These are phyloP conservation scores for Fusarium subglutinans DNA, from an alignment of 2,329 filamentous ascomycete genomes.

Conservation along the genomic window DNA sequence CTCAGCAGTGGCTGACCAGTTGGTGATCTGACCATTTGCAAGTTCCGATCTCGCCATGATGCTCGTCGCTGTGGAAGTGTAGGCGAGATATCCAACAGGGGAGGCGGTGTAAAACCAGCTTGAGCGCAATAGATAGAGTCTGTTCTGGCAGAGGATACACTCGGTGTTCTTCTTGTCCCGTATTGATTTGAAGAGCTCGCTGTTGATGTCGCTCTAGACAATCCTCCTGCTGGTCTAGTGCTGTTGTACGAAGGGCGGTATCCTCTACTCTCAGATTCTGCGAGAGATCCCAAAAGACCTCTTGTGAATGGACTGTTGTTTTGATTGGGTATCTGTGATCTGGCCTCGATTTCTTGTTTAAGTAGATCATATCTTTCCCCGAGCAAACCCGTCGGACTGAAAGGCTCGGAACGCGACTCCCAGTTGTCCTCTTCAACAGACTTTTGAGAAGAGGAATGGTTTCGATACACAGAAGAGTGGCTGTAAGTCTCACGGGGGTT, in stretches of 20 bases:
- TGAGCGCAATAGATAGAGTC: slow-evolving; percentile 10
- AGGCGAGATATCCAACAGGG: not conserved
- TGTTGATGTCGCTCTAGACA: not conserved
- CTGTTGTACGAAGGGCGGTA: not conserved
- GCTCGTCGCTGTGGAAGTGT: not conserved
- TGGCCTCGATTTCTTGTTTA: not conserved
- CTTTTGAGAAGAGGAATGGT: accelerated
- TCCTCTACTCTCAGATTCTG: not conserved
- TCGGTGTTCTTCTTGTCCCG: not conserved
- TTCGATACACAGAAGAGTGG: accelerated
- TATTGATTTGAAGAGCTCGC: not conserved
- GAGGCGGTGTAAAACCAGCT: not conserved
- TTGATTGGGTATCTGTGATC: accelerated
- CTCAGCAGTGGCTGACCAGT: accelerated
- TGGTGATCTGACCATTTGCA: not conserved
- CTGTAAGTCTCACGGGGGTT: accelerated
- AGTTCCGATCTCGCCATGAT: not conserved
- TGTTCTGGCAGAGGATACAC: not conserved
- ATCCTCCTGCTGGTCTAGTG: accelerated
- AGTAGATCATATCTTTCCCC: slow-evolving; percentile 2
- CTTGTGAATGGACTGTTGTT: not conserved
- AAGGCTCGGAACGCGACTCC: not conserved
- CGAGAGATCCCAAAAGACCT: not conserved
- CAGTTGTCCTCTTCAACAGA: accelerated
- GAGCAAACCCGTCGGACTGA: not conserved